phyloP scores from a whole-genome alignment of 768 basidiomycete species.

The Tubosaeta sp. region DNA sequence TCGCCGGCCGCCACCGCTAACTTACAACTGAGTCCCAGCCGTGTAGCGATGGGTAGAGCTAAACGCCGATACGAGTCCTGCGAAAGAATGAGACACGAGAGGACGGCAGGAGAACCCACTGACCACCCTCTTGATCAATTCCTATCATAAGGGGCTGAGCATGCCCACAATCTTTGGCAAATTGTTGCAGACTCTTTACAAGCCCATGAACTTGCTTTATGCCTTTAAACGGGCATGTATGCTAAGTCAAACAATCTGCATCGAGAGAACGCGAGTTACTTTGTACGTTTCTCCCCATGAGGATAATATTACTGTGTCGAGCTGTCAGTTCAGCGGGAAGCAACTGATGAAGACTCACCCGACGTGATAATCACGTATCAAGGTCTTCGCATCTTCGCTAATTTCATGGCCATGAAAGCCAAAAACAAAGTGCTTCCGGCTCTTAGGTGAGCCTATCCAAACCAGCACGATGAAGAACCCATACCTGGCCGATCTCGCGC shows the following conservation, averaged over 20 bases:
- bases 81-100: background rate
- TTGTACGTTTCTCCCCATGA: slow-evolving; percentile 65
- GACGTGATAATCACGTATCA: slow-evolving; percentile 60
- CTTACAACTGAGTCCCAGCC: slow-evolving; percentile 68
- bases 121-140: slow-evolving; percentile 75
- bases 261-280: slow-evolving; percentile 30
- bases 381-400: slow-evolving; percentile 46
- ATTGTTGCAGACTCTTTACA: slow-evolving; percentile 45
- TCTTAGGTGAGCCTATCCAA: background rate
- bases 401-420: slow-evolving; percentile 61
- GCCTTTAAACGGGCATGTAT: slow-evolving; percentile 41
- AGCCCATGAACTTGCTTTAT: slow-evolving; percentile 47
- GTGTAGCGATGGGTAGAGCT: slow-evolving; percentile 33
- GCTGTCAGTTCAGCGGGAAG: background rate
- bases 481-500: slow-evolving; percentile 46
- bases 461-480: background rate
- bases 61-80: slow-evolving; percentile 70
- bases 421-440: slow-evolving; percentile 61
- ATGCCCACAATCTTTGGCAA: slow-evolving; percentile 58
- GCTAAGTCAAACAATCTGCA: background rate
- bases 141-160: slow-evolving; percentile 56
- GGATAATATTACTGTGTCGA: slow-evolving; percentile 47
- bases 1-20: slow-evolving; percentile 3
- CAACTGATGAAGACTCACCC: slow-evolving; percentile 35
- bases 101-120: background rate